These are phyloP conservation scores for Teunomyces stri DNA, from an alignment of 805 yeast genomes.

Conservation along the genomic window DNA sequence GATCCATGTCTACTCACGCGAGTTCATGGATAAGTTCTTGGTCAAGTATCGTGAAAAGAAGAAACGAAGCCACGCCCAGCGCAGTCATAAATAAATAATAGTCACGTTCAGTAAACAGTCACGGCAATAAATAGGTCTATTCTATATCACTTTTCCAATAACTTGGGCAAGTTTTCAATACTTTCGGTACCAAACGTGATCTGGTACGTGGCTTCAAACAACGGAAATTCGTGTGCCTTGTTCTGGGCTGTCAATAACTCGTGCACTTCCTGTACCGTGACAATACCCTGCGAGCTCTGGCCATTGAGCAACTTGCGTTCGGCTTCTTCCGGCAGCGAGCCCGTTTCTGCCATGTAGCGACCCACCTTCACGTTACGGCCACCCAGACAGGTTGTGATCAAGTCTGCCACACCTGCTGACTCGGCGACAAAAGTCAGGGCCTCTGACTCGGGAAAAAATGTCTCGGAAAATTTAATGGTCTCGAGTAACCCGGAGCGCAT, in stretches of 20 bases:
- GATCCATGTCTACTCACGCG: constrained; percentile 59
- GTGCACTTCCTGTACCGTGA: constrained; percentile 47
- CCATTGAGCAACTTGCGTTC: constrained; percentile 45
- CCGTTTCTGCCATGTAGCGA: constrained; percentile 44
- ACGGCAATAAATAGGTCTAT: too few relatives aligned
- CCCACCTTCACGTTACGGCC: constrained; percentile 49
- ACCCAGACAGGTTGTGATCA: constrained; percentile 47
- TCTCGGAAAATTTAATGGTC: constrained; percentile 39
- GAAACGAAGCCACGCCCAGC: too few relatives aligned
- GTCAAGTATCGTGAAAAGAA: constrained; percentile 43
- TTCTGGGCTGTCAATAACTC: constrained; percentile 38
- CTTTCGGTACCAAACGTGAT: constrained; percentile 40
- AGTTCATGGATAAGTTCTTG: constrained; percentile 66
- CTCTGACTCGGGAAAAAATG: constrained; percentile 35
- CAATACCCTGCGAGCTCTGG: constrained; percentile 46
- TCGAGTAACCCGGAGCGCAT: constrained; percentile 47
- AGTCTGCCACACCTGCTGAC: constrained; percentile 48
- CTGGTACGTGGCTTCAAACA: constrained; percentile 46
- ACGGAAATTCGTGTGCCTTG: constrained; percentile 38
- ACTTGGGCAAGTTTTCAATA: constrained; percentile 40
- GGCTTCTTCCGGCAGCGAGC: constrained; percentile 40
- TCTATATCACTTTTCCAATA: constrained; percentile 25
- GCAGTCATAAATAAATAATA: too few relatives aligned
- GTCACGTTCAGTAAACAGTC: too few relatives aligned
- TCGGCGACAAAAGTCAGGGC: constrained; percentile 42